Conservation (phyloP, 1,139 yeast species). For the Pichia kudriavzevii region DNA sequence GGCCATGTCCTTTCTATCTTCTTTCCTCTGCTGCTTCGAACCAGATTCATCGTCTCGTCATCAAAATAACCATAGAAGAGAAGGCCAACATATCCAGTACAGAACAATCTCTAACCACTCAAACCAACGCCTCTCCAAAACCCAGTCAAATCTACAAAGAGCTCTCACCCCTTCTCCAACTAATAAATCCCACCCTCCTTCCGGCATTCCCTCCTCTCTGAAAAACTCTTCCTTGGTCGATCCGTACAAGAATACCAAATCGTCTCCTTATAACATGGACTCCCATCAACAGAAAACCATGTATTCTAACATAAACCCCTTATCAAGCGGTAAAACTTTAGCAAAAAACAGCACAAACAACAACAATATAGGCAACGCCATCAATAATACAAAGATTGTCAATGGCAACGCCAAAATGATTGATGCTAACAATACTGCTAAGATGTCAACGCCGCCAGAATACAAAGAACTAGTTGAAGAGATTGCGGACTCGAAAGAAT, state of each 20-base stretch:
- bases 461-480: conserved; percentile 15
- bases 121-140: conserved; percentile 20
- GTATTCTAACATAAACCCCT: background rate
- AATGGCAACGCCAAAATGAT: background rate
- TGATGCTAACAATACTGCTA: background rate
- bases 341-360: background rate
- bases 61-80: background rate
- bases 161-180: conserved; percentile 19
- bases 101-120: conserved; percentile 6
- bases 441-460: no score
- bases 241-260: no score
- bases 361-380: background rate
- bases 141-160: conserved; percentile 28
- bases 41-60: no score
- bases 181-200: no score
- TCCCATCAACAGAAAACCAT: no score
- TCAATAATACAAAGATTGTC: background rate
- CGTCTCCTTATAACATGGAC: no score
- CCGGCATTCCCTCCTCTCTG: no score
- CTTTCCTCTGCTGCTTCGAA: conserved; percentile 29
- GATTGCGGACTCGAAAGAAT: conserved; percentile 25
- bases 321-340: background rate
- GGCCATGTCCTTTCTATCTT: conserved; percentile 29
- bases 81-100: background rate
- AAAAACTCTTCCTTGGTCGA: no score